Base-by-base conservation (phyloP, 2,329 filamentous ascomycete genomes). In the Grosmannia penicillata region DNA sequence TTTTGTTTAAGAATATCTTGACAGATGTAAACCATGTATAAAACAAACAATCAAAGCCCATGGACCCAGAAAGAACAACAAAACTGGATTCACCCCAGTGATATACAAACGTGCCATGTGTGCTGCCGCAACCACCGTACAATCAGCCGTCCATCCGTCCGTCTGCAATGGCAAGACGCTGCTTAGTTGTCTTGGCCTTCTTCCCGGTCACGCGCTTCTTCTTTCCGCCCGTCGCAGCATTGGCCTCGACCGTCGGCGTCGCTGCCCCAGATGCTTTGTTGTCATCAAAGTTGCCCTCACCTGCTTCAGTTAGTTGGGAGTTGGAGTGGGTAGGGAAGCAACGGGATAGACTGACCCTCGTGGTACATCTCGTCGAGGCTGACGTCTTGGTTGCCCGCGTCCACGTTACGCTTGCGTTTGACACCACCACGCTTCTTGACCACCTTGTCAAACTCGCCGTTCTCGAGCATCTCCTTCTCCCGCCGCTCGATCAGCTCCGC, bases 301-400 rank as follows among this genome's bases (percentile, higher is more conserved):
- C 89, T 96, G 53, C 38, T 44, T 35, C 29, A 2, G 51, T 69
- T 54, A 62, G 55, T 22, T n/a, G 14, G 6, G 14, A 4, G 6
- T 19, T 17, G 4, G n/a, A 36, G 25, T 15, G 22, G 22, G n/a
- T 17, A 32, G 2, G 28, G 30, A 15, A 32, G 14, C 17, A 29
- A 21, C 8, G 7, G 15, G 9, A 27, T 11, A 19, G 11, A 37
- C 83, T 77, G 58, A 94, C 91, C 91, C 70, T 98, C 91, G 57
- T 98, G 91, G 62, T 98, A 98, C 83, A 98, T 86, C 55, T 95
- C 89, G 57, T 96, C 91, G 59, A 96, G 63, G 52, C 81, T 89
- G 51, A 73, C 72, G 27, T 58, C 28, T 57, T 63, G 42, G 65
- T 65, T 30, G 61, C 42, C 46, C 15, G 31, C 40, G 22, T 42